A percentile compares a stretch with the other conserved stretches of the same genome.
phyloP scores from a whole-genome alignment of 2,329 filamentous ascomycete species.

The Fusarium subglutinans region DNA sequence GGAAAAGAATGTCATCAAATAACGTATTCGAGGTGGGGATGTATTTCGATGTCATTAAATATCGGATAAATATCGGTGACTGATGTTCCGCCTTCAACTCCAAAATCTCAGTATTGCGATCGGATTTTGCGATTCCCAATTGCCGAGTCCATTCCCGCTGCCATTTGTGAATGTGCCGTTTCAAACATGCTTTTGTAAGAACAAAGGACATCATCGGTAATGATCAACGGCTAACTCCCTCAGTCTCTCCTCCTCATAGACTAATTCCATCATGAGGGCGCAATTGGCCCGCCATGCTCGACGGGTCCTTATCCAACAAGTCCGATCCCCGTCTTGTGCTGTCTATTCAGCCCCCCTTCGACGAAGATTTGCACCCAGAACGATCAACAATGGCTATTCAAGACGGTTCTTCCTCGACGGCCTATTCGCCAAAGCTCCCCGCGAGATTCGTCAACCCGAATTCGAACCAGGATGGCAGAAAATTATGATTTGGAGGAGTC shows the following conservation, averaged over 20 bases:
- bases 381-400: constrained; percentile 34
- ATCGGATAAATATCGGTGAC: constrained; percentile 40
- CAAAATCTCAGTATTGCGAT: constrained; percentile 39
- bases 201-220: not conserved
- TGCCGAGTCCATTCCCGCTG: constrained; percentile 17
- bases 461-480: constrained; percentile 76
- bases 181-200: constrained; percentile 43
- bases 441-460: constrained; percentile 68
- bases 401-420: constrained; percentile 65
- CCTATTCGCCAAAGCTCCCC: constrained; percentile 68
- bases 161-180: constrained; percentile 19
- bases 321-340: constrained; percentile 48
- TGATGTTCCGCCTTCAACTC: constrained; percentile 21
- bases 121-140: constrained; percentile 34
- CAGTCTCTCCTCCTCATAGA: constrained; percentile 40
- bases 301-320: constrained; percentile 50
- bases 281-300: constrained; percentile 56
- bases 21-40: not conserved
- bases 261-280: constrained; percentile 54
- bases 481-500: constrained; percentile 74
- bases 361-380: constrained; percentile 39
- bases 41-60: not conserved
- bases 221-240: constrained; percentile 9
- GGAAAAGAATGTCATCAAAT: not conserved
- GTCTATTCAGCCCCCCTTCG: constrained; percentile 44